A percentile compares a stretch with the other conserved stretches of the same genome.
These are phyloP conservation scores for Tricholoma sp. DNA, from an alignment of 768 basidiomycete genomes.

Conservation along the genomic window DNA sequence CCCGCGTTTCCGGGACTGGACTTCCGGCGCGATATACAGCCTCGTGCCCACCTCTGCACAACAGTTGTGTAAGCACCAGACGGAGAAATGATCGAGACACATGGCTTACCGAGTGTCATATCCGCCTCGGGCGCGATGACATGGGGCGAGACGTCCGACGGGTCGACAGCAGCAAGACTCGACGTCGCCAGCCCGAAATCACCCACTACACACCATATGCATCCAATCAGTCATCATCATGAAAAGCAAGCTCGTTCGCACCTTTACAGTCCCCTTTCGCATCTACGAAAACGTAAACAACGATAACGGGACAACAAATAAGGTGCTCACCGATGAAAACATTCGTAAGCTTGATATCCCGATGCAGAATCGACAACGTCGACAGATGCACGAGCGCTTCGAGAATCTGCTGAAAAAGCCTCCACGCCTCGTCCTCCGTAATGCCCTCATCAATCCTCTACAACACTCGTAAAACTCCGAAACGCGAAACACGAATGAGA, in stretches of 20 bases:
- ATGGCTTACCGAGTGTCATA: slow-evolving; percentile 62
- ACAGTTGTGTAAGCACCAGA: background rate
- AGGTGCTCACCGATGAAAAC: slow-evolving; percentile 75
- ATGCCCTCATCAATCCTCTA: slow-evolving; percentile 78
- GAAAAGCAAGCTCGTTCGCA: slow-evolving; percentile 12
- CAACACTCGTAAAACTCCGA: background rate
- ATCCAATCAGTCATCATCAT: background rate
- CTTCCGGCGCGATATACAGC: slow-evolving; percentile 91
- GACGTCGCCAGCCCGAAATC: slow-evolving; percentile 92
- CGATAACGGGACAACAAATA: background rate
- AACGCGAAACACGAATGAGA: background rate
- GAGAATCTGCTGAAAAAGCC: slow-evolving; percentile 83
- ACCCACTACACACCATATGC: slow-evolving; percentile 59
- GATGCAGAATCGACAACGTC: slow-evolving; percentile 77
- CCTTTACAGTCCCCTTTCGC: slow-evolving; percentile 83
- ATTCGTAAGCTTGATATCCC: slow-evolving; percentile 91
- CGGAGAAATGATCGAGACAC: background rate
- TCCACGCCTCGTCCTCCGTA: slow-evolving; percentile 83
- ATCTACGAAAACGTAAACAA: slow-evolving; percentile 35
- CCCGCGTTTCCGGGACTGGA: slow-evolving; percentile 56
- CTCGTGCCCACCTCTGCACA: slow-evolving; percentile 79
- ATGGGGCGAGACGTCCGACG: slow-evolving; percentile 55
- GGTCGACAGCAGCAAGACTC: slow-evolving; percentile 73
- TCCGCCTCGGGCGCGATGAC: slow-evolving; percentile 49
- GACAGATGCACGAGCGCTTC: slow-evolving; percentile 91